phyloP scores from a whole-genome alignment of 169 alveolate species.

The Cryptosporidium muris region DNA sequence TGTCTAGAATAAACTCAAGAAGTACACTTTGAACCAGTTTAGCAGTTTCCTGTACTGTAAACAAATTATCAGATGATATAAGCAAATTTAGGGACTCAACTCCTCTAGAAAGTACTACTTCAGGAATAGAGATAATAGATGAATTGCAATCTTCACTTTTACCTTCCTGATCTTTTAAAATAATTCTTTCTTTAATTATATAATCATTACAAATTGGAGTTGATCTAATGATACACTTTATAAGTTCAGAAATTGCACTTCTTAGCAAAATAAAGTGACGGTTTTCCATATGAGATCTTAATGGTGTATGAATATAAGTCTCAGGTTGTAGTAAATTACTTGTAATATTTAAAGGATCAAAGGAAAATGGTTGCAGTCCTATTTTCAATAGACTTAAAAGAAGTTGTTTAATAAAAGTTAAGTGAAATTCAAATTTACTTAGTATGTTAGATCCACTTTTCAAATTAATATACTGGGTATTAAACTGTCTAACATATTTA shows the following conservation, averaged over 20 bases:
- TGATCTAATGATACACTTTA: slow-evolving; percentile 21
- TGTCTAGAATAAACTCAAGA: too few species aligned
- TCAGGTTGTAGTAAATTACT: slow-evolving; percentile 1
- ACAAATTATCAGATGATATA: neutral
- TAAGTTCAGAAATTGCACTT: slow-evolving; percentile 5
- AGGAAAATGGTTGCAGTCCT: slow-evolving; percentile 13
- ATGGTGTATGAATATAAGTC: slow-evolving; percentile 19
- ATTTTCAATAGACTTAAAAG: slow-evolving; percentile 6
- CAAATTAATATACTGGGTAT: slow-evolving; percentile 1
- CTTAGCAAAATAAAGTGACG: slow-evolving; percentile 12
- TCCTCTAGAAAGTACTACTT: slow-evolving; percentile 1
- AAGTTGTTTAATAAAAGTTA: slow-evolving; percentile 11
- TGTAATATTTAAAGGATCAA: slow-evolving; percentile 43
- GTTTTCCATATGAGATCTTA: slow-evolving; percentile 14
- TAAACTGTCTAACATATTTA: slow-evolving; percentile 22
- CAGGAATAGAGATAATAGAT: slow-evolving; percentile 18
- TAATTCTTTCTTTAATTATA: slow-evolving; percentile 1
- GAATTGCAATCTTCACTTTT: neutral
- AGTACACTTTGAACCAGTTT: too few species aligned
- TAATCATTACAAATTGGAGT: slow-evolving; percentile 7
- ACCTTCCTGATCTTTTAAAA: neutral
- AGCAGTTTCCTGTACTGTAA: neutral
- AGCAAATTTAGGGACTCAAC: slow-evolving; percentile 21
- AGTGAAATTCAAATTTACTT: neutral
- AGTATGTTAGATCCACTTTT: neutral